Base-by-base conservation (phyloP, 345 rosid genomes). In the Rubroshorea leprosula region DNA sequence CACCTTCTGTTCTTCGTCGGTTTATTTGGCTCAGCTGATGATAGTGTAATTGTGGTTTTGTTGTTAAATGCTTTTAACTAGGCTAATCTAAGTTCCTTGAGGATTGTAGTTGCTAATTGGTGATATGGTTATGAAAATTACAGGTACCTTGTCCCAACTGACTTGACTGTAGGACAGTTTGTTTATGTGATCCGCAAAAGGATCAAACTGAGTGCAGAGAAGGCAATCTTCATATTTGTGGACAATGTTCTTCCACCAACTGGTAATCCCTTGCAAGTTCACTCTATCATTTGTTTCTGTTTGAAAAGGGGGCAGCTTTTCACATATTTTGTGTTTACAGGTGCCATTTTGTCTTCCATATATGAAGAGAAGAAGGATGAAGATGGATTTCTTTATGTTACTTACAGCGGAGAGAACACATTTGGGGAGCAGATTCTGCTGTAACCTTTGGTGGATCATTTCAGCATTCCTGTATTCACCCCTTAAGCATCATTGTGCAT, bases 201-300 rank as follows among this genome's bases (percentile, higher is more conserved):
- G 74, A 91, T 85, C 77, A 80, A 87, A 62, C 71, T 91, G 64
- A 91, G 91, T 64, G 96, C 98, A 38, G 98, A 91, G 58, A 88
- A 91, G 76, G 96, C 96, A 8, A 91, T 91, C 61, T 91, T 88
- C 70, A 85, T 91, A 60, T 91, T 91, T 56, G 90, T 91, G 51
- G 98, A 91, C 69, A 91, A 86, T 73, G 92, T 88, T 51, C 98
- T 91, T 51, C 98, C 98, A 51, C 95, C 98, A 22, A 91, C 98
- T 2, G 98, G 92, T 85, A 71, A 68, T 38, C 41, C 41, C 26
- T 14, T 7, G 15, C 1, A 13, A 20, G 0, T 16, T 6, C 35
- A 19, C 48, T 29, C 68, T 14, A 47, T 3, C 5, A 6, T 35
- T 4, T 35, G 7, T 35, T 35, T 35, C 1, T 13, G 11, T 35